Base-by-base conservation (phyloP, 1,284 basidiomycete species). In the Lentinula novae-zelandiae region DNA sequence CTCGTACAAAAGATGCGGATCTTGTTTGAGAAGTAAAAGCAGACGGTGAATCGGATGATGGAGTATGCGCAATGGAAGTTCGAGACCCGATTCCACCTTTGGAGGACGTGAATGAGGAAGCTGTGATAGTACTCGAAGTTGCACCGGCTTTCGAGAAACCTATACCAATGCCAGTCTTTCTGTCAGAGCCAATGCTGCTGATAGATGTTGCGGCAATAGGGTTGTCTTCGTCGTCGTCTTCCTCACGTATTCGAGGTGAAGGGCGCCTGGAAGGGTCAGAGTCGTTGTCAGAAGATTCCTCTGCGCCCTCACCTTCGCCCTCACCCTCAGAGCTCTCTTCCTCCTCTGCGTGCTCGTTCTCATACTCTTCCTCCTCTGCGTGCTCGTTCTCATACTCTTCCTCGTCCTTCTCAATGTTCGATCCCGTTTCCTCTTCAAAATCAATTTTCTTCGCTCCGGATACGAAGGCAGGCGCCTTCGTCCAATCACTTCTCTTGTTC, bases 391-490 rank as follows among this genome's bases (percentile, higher is more conserved):
- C 44, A 17, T 67, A 73, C 40, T 70, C 75, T 34, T 77, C 79
- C 13, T 39, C 51, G 20, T 53, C 34, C 0, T 31, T 13, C 12
- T 50, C 49, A 22, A 13, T 72, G 9, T 75, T 72, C 72, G 75
- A 77, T 20, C 33, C 20, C 34, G 50, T 40, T 13, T 78, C 72
- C 62, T 76, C 75, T 60, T 79, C 73, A 65, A 81, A 63, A 46
- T 80, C 76, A 42, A 82, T 80, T 67, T 81, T 81, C 67, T 81
- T 79, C 58, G 81, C 79, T 20, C 82, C 76, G 1, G 86, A 80
- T 15, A 90, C 82, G 69, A 95, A 95, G 0, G 87, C 79, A 13
- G 92, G 92, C 2, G 90, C 90, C 78, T 90, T 93, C 50, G 91
- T 82, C 88, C 79, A 90, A 72, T 84, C 84, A 60, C 72, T 81